Conservation (phyloP, 1,284 basidiomycete genomes). For the Golubevia pallescens region DNA sequence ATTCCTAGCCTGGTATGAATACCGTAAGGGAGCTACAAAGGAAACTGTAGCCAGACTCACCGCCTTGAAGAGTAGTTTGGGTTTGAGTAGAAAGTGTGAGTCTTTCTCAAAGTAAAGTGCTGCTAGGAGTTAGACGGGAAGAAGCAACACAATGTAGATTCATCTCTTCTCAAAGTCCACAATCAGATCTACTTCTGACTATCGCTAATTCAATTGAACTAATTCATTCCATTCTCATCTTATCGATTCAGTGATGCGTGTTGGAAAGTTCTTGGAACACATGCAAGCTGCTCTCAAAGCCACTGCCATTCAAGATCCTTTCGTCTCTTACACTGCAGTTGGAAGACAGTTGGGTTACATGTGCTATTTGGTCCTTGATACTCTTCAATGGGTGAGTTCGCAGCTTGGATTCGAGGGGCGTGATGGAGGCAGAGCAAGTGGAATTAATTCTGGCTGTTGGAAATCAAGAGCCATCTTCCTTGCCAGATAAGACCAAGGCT, state of each 20-base stretch:
- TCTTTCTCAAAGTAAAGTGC: too few relatives aligned
- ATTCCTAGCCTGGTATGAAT: conserved; percentile 62
- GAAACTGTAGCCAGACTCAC: conserved; percentile 54
- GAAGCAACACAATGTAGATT: too few relatives aligned
- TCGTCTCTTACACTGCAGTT: conserved; percentile 52
- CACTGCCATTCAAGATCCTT: conserved; percentile 53
- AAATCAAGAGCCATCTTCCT: too few relatives aligned
- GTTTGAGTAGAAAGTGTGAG: conserved; percentile 58
- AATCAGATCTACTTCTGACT: too few relatives aligned
- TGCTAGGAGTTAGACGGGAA: too few relatives aligned
- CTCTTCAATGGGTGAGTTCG: conserved; percentile 41
- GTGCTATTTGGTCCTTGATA: conserved; percentile 55
- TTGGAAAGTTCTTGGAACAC: conserved; percentile 64
- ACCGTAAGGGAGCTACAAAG: conserved; percentile 58
- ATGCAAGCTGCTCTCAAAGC: conserved; percentile 62
- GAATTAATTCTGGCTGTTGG: too few relatives aligned
- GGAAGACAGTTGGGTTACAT: conserved; percentile 61
- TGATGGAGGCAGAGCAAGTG: too few relatives aligned
- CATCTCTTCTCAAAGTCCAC: too few relatives aligned
- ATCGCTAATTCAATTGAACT: too few relatives aligned
- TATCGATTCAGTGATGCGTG: conserved; percentile 45
- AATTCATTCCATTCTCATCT: neutral
- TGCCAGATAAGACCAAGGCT: too few relatives aligned
- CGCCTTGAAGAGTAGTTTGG: conserved; percentile 59
- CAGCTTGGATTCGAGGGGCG: neutral